Evolutionary conservation across 352 stramenopile species (phyloP), one percentile per base, ranked within the genome.

Genomic region (Phytopythium boreale): DNA sequence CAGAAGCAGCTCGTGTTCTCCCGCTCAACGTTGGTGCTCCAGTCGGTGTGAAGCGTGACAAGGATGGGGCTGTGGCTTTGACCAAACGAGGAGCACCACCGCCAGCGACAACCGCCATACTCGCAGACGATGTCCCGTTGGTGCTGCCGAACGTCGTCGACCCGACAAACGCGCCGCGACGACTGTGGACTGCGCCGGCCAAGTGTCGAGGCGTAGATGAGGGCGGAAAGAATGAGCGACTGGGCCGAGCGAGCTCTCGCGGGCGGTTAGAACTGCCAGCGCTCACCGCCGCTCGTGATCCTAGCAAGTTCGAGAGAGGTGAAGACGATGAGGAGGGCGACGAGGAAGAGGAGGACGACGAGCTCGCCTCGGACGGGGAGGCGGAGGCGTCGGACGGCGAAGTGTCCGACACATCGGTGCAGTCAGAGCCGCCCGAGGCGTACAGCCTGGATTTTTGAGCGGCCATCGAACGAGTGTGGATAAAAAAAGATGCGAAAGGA

Each of bases 361-460:
- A 72, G 12, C 43, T 57, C 0, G 52, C 62, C 26, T 65, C 67
- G 27, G 60, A 68, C 20, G 62, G 57, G 1, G 62, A 70, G 39
- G 56, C 56, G 29, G 64, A 77, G 0, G 56, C 56, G n/a, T 71
- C 63, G 56, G 62, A 71, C 41, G 69, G 46, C 5, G 61, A 77
- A 0, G 59, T 51, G 17, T 71, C 63, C 57, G 53, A 62, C 4
- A 57, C 56, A 5, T 79, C 69, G 26, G 62, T 50, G 6, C 57
- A 65, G 22, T 84, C 74, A 0, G 62, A 78, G 37, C 74, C 73
- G 5, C 53, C 61, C 14, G 67, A 75, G 61, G 72, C 76, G 7
- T 70, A 76, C 46, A 51, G 61, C 4, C 70, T 69, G 6, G 71
- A 71, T 24, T 77, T 77, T 64, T 73, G 72, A 86, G 0, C 27